Percentiles rank a stretch among this genome's conserved stretches.
phyloP scores from a whole-genome alignment of 495 filamentous ascomycete genomes.

The Sordaria brevicollis region DNA sequence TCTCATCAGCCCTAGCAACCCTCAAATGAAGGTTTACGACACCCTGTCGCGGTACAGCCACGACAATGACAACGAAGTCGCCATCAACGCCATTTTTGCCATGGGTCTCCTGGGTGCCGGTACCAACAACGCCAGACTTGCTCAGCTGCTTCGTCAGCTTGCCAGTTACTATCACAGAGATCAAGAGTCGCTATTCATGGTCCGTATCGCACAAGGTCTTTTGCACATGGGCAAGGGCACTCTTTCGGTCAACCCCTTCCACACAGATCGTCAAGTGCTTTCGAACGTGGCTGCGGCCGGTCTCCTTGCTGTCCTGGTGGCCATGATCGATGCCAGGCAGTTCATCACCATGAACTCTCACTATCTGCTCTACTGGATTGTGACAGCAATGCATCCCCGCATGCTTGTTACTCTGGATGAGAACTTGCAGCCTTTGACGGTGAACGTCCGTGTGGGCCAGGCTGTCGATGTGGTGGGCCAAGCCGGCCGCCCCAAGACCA shows the following conservation, averaged over 20 bases:
- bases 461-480: conserved; percentile 97
- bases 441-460: conserved; percentile 95
- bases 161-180: conserved; percentile 98
- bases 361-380: conserved; percentile 95
- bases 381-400: conserved; percentile 92
- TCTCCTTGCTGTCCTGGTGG: conserved; percentile 77
- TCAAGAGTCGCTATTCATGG: conserved; percentile 94
- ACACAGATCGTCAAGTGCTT: conserved; percentile 92
- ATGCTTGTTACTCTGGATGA: conserved; percentile 96
- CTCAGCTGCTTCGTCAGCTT: conserved; percentile 86
- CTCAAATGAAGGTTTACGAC: conserved; percentile 99
- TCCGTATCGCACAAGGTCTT: conserved; percentile 94
- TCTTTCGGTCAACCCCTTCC: conserved; percentile 89
- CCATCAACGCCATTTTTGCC: conserved; percentile 96
- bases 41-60: conserved; percentile 96
- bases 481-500: conserved; percentile 94
- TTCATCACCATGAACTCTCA: conserved; percentile 85
- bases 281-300: conserved; percentile 86
- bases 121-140: conserved; percentile 95
- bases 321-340: conserved; percentile 88
- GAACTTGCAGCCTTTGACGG: conserved; percentile 81
- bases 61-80: conserved; percentile 98
- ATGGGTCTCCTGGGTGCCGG: conserved; percentile 97
- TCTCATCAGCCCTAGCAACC: conserved; percentile 91
- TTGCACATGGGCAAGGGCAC: conserved; percentile 99